Base-by-base conservation (phyloP, 2,329 filamentous ascomycete genomes). In the Claviceps arundinis region DNA sequence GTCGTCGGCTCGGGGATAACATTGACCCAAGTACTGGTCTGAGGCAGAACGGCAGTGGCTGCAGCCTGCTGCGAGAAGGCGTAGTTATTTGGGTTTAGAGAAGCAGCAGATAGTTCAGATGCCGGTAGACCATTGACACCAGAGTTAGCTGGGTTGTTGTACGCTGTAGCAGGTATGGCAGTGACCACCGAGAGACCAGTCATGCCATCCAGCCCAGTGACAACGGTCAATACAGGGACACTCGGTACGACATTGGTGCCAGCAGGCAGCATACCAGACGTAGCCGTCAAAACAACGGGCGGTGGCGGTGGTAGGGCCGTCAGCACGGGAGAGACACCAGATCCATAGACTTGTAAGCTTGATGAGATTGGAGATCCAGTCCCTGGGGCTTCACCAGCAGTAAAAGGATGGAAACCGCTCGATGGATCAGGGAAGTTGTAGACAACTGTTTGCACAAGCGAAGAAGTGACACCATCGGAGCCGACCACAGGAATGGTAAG, bases 1-100 rank as follows among this genome's bases (percentile, higher is more conserved):
- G 69, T 71, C 2, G 68, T 71, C 37, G 62, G 59, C 44, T 67
- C 66, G 1, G 61, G 58, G 26, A 71, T 66, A 47, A 70, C 50
- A 37, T 71, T 71, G 52, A 64, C 63, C 65, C 68, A 70, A 19
- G 67, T 70, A 48, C 63, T 65, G 7, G 68, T 71, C 19, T 64
- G 59, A 38, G 45, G 45, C 11, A 16, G 17, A 3, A 69, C 54
- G 7, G 56, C 56, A 2, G 58, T 46, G 24, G 55, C 53, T 40
- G 43, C 50, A 2, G 52, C 52, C 48, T 42, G 55, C 48, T 50
- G 47, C 40, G 54, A 50, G 42, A 46, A 60, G 54, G 58, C 60
- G 59, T 56, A 66, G 46, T 40, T 59, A 57, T n/a, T 50, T 46
- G 50, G 44, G 11, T 50, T 44, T 7, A 50, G 50, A 47, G 59